Conservation (phyloP, 2,329 filamentous ascomycete genomes). For the Rugonectria rugulosa region DNA sequence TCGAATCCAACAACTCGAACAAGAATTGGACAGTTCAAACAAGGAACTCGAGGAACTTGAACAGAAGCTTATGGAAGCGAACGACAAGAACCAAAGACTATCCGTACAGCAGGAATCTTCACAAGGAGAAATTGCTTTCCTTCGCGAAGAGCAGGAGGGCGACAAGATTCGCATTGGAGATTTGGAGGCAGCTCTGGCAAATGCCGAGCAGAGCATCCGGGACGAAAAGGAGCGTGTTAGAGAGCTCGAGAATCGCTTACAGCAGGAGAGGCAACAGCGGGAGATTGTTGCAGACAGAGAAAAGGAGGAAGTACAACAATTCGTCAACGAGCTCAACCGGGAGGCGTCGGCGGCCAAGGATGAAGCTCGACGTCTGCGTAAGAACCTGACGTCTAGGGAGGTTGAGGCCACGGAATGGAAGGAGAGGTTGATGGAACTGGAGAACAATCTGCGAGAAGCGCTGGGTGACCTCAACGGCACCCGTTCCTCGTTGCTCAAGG, state of each 20-base stretch:
- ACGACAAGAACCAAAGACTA: conserved; percentile 86
- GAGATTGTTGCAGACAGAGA: conserved; percentile 87
- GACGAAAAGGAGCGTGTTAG: conserved; percentile 81
- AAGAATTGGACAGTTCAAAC: conserved; percentile 83
- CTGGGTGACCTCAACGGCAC: conserved; percentile 89
- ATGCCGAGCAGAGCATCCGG: conserved; percentile 78
- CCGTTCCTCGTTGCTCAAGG: conserved; percentile 82
- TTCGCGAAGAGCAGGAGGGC: conserved; percentile 94
- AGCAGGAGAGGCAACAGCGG: conserved; percentile 82
- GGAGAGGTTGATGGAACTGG: conserved; percentile 86
- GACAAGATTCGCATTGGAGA: conserved; percentile 99
- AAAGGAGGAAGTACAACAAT: conserved; percentile 93
- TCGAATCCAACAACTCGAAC: conserved; percentile 82
- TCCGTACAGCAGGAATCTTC: conserved; percentile 92
- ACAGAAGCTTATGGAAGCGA: conserved; percentile 81
- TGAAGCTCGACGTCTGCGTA: conserved; percentile 81
- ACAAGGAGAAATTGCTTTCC: conserved; percentile 91
- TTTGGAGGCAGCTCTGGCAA: conserved; percentile 82
- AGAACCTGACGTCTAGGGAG: conserved; percentile 82
- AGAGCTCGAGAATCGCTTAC: conserved; percentile 78
- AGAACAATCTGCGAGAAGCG: conserved; percentile 85
- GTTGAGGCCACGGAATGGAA: conserved; percentile 92
- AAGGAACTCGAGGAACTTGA: conserved; percentile 88
- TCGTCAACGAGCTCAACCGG: conserved; percentile 90
- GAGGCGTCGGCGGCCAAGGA: conserved; percentile 86